Percentiles rank a stretch among this genome's conserved stretches.
These are phyloP conservation scores for Chrysanthemum makinoi DNA, from an alignment of 129 eudicot genomes.

Conservation along the genomic window DNA sequence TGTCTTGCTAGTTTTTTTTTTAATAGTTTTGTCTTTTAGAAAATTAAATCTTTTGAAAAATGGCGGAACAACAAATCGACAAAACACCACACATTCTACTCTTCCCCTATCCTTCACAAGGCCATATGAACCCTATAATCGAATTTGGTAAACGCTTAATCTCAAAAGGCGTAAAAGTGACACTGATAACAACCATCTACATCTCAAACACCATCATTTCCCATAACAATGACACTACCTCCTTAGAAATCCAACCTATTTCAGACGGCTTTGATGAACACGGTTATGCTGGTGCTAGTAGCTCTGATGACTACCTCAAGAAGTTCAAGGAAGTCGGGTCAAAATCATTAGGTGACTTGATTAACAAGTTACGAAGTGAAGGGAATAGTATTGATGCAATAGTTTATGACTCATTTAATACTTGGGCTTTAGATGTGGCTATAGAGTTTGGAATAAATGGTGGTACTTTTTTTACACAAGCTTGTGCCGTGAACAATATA, in stretches of 20 bases:
- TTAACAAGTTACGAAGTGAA: neutral
- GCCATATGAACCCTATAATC: slow-evolving; percentile 44
- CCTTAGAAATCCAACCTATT: neutral
- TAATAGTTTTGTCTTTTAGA: no score
- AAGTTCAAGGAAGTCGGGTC: neutral
- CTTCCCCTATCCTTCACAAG: slow-evolving; percentile 39
- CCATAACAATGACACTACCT: neutral
- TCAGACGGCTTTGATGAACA: neutral
- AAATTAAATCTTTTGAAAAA: neutral
- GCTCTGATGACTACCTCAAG: neutral
- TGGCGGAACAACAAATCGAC: neutral
- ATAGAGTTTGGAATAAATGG: no score
- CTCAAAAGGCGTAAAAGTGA: slow-evolving; percentile 31
- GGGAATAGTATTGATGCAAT: neutral
- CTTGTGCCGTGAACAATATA: no score
- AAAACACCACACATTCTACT: slow-evolving; percentile 25
- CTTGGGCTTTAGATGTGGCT: no score
- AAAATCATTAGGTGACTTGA: neutral
- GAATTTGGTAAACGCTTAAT: slow-evolving; percentile 35
- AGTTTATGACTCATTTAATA: no score
- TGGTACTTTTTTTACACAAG: no score
- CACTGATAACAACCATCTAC: slow-evolving; percentile 27
- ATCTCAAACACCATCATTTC: neutral
- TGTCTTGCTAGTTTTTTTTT: no score
- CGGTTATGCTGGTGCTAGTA: neutral